A percentile compares a stretch with the other conserved stretches of the same genome.
Conservation (phyloP, 2,329 filamentous ascomycete species). For the Stemphylium vesicarium region DNA sequence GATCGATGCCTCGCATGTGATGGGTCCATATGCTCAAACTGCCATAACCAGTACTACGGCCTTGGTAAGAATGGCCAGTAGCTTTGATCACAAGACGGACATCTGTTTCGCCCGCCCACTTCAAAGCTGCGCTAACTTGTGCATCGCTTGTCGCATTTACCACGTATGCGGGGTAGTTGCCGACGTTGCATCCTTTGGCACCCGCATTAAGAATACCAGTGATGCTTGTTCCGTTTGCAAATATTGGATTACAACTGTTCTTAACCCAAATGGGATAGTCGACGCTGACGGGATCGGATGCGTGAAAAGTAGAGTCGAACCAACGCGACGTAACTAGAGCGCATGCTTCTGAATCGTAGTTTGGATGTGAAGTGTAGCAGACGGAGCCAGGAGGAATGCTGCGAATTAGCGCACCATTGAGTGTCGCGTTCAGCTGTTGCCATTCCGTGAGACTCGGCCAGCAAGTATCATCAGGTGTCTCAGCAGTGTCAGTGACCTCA, state of each 20-base stretch:
- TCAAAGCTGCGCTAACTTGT: constrained; percentile 28
- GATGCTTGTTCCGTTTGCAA: constrained; percentile 37
- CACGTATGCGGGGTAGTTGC: constrained; percentile 36
- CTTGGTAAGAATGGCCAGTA: constrained; percentile 36
- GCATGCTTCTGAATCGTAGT: constrained; percentile 31
- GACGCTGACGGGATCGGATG: constrained; percentile 33
- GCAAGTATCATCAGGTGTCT: constrained; percentile 23
- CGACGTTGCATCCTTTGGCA: constrained; percentile 28
- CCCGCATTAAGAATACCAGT: constrained; percentile 32
- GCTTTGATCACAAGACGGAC: constrained; percentile 37
- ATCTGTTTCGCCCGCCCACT: constrained; percentile 29
- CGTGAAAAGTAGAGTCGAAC: constrained; percentile 39
- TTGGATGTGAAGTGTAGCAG: constrained; percentile 32
- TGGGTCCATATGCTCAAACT: constrained; percentile 40
- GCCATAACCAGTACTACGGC: constrained; percentile 26
- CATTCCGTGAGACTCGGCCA: constrained; percentile 33
- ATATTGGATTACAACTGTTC: constrained; percentile 35
- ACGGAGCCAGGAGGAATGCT: constrained; percentile 33
- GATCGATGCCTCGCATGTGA: constrained; percentile 33
- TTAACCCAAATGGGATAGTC: constrained; percentile 39
- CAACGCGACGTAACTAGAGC: constrained; percentile 28
- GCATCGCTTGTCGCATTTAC: constrained; percentile 33
- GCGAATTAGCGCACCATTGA: constrained; percentile 28
- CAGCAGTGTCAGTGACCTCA: neutral
- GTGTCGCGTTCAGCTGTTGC: constrained; percentile 25